phyloP scores from a whole-genome alignment of 768 basidiomycete genomes.

The Hebeloma cylindrosporum region DNA sequence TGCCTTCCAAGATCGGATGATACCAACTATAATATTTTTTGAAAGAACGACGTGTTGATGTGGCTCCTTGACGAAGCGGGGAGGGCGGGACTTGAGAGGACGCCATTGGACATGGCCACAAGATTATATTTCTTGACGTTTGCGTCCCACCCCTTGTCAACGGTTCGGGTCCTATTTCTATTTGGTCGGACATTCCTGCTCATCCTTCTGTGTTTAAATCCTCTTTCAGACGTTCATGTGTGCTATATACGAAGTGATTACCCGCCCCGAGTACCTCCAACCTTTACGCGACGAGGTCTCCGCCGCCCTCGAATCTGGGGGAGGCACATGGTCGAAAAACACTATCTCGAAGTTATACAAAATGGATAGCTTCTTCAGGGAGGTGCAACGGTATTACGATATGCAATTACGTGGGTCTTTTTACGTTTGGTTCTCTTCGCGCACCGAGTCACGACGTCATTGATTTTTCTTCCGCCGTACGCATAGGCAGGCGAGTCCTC shows the following conservation, averaged over 20 bases:
- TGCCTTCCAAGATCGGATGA: background rate
- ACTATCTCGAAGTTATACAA: conserved; percentile 38
- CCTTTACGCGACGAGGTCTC: conserved; percentile 41
- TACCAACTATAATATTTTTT: conserved; percentile 10
- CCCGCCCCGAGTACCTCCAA: conserved; percentile 31
- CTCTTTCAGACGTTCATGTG: conserved; percentile 30
- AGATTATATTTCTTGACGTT: conserved; percentile 39
- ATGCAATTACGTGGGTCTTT: conserved; percentile 25
- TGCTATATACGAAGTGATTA: conserved; percentile 36
- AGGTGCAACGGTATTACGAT: conserved; percentile 36
- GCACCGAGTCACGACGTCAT: background rate
- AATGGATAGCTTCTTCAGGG: conserved; percentile 51
- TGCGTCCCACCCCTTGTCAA: conserved; percentile 35
- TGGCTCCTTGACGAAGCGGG: conserved; percentile 39
- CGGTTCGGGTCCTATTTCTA: conserved; percentile 41
- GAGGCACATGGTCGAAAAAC: conserved; percentile 28
- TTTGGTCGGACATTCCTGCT: conserved; percentile 28
- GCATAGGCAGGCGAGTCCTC: conserved; percentile 26
- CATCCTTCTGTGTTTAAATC: background rate
- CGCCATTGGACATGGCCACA: conserved; percentile 23
- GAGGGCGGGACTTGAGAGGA: conserved; percentile 22
- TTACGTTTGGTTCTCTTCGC: background rate
- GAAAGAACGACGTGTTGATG: conserved; percentile 38
- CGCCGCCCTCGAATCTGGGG: conserved; percentile 14
- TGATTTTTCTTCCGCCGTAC: conserved; percentile 19